Evolutionary conservation across 129 eudicot genomes (phyloP).

Genomic region (Centaurea solstitialis): DNA sequence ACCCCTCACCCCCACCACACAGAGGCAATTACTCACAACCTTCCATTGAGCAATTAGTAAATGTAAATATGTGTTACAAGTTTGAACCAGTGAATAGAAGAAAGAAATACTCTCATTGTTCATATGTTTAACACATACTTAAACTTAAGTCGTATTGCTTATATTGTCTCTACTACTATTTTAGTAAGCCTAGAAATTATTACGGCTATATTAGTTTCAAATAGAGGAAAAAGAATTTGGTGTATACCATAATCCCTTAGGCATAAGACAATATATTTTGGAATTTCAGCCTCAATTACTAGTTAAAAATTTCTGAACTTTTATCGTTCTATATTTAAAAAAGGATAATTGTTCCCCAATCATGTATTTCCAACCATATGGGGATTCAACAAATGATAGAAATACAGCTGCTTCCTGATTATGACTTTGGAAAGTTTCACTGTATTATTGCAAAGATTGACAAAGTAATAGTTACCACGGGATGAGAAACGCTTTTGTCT

Average conservation of each 20-base stretch:
- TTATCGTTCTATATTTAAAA: not conserved
- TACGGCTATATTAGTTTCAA: not conserved
- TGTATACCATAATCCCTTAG: not conserved
- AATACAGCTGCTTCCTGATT: not conserved
- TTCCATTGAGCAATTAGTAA: not conserved
- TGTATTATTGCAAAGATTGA: not conserved
- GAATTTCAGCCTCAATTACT: not conserved
- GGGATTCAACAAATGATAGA: not conserved
- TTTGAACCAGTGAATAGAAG: not conserved
- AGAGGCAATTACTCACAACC: not conserved
- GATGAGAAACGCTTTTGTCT: slow-evolving; percentile 58
- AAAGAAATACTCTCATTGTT: not conserved
- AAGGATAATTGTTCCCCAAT: not conserved
- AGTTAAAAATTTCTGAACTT: not conserved
- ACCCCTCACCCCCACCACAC: no score
- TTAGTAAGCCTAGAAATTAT: not conserved
- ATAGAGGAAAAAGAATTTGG: not conserved
- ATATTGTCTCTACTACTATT: not conserved
- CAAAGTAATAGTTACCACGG: slow-evolving; percentile 68
- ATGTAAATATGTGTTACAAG: not conserved
- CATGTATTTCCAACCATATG: not conserved
- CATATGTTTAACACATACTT: not conserved
- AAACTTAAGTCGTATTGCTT: not conserved
- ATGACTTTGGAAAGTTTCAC: not conserved
- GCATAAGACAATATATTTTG: not conserved